phyloP scores from a whole-genome alignment of 495 filamentous ascomycete species.

The Penicillium waksmanii region DNA sequence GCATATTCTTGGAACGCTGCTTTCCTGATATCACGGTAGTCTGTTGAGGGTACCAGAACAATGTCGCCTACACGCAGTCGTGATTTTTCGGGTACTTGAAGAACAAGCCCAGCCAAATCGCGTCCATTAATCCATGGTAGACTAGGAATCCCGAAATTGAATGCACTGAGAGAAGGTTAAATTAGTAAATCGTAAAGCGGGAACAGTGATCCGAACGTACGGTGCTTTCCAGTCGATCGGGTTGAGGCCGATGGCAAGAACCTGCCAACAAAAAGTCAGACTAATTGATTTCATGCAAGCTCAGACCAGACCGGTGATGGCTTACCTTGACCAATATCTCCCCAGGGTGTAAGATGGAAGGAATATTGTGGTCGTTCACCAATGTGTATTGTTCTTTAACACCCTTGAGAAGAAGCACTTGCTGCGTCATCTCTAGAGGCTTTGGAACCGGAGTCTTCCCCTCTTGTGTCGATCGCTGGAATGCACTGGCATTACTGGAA shows the following conservation, averaged over 20 bases:
- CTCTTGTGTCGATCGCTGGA: constrained; percentile 10
- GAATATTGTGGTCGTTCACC: constrained; percentile 53
- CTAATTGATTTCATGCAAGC: constrained; percentile 4
- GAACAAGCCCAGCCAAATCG: constrained; percentile 62
- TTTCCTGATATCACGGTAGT: constrained; percentile 72
- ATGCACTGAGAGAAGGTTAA: constrained; percentile 45
- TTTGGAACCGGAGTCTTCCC: constrained; percentile 1
- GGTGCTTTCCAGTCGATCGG: constrained; percentile 76
- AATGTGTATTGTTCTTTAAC: constrained; percentile 44
- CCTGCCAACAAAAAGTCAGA: constrained; percentile 27
- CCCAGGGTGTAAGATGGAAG: constrained; percentile 42
- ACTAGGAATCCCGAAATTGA: constrained; percentile 65
- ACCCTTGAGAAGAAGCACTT: constrained; percentile 40
- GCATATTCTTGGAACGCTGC: constrained; percentile 71
- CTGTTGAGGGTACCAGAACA: constrained; percentile 67
- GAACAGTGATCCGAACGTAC: constrained; percentile 40
- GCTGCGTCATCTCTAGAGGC: constrained; percentile 27
- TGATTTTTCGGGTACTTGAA: constrained; percentile 46
- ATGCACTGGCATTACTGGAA: constrained; percentile 6
- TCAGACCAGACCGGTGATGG: neutral
- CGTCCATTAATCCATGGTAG: constrained; percentile 70
- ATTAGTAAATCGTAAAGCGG: neutral
- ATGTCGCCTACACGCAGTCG: constrained; percentile 58
- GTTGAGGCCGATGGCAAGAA: constrained; percentile 65
- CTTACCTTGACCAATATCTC: constrained; percentile 60